phyloP scores from a whole-genome alignment of 108 stramenopile genomes.

The Nitzschia palea region DNA sequence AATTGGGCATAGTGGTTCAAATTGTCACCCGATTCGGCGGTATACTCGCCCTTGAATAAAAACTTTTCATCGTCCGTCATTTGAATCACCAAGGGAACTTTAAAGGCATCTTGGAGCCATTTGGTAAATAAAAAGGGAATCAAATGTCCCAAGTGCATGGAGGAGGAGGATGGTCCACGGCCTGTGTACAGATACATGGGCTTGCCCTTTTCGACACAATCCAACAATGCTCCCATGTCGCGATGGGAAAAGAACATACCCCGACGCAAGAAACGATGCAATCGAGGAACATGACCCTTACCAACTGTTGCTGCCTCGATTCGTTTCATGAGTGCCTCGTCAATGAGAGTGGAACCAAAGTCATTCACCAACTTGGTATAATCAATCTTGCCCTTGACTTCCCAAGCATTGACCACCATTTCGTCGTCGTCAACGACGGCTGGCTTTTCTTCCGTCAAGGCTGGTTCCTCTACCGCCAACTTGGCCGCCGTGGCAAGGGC shows the following conservation, averaged over 20 bases:
- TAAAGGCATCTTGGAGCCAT: conserved; percentile 96
- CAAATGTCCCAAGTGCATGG: conserved; percentile 98
- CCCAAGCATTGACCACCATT: conserved; percentile 87
- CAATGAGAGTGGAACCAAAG: conserved; percentile 91
- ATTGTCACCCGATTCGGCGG: conserved; percentile 79
- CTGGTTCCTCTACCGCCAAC: conserved; percentile 4
- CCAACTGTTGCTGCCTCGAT: conserved; percentile 75
- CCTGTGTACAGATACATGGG: conserved; percentile 98
- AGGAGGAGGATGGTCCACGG: conserved; percentile 92
- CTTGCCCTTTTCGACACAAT: conserved; percentile 59
- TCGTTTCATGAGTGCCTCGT: conserved; percentile 56
- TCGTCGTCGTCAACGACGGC: conserved; percentile 53
- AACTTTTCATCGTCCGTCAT: conserved; percentile 99
- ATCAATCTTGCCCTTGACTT: conserved; percentile 92
- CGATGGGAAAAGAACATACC: conserved; percentile 98
- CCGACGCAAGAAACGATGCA: conserved; percentile 96
- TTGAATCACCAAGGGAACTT: conserved; percentile 97
- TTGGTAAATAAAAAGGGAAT: conserved; percentile 97
- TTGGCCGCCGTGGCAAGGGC: conserved; percentile 1
- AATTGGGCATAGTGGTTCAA: conserved; percentile 86
- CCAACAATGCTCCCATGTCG: conserved; percentile 86
- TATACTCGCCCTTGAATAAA: conserved; percentile 94
- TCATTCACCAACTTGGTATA: conserved; percentile 93
- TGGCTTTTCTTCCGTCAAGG: conserved; percentile 13
- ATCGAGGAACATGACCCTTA: conserved; percentile 74